A percentile compares a stretch with the other conserved stretches of the same genome.
Evolutionary conservation across 768 basidiomycete genomes (phyloP).

Genomic region (Amanita muscaria): DNA sequence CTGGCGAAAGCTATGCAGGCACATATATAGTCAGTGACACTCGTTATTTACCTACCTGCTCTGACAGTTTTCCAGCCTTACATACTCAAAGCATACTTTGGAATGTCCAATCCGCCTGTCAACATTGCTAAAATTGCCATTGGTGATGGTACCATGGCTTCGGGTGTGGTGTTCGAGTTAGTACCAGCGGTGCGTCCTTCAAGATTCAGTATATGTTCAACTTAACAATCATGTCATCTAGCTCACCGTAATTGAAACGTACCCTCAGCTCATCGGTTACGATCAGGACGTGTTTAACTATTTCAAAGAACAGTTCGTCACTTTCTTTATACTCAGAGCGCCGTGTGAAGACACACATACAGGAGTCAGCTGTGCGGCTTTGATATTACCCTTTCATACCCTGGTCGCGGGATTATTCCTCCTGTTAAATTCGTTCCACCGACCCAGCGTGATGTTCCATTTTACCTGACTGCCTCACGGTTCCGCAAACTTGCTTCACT

Average conservation of each 20-base stretch:
- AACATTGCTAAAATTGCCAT: constrained; percentile 61
- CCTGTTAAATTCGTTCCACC: constrained; percentile 28
- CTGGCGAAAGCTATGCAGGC: constrained; percentile 72
- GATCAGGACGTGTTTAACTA: constrained; percentile 57
- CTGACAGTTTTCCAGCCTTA: constrained; percentile 43
- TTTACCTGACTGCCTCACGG: constrained; percentile 11
- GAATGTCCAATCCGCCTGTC: constrained; percentile 54
- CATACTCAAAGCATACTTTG: constrained; percentile 66
- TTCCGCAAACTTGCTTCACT: constrained; percentile 17
- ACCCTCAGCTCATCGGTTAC: constrained; percentile 70
- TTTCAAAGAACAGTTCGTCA: constrained; percentile 59
- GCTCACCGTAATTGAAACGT: constrained; percentile 57
- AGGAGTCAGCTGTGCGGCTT: constrained; percentile 57
- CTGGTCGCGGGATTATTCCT: constrained; percentile 47
- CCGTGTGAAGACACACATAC: neutral
- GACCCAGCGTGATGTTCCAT: constrained; percentile 27
- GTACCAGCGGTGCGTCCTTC: constrained; percentile 42
- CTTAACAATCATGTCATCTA: constrained; percentile 16
- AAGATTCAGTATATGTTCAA: neutral
- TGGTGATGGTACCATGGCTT: constrained; percentile 55
- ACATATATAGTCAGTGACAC: constrained; percentile 48
- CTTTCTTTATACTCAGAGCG: neutral
- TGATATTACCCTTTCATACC: constrained; percentile 62
- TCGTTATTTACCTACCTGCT: neutral
- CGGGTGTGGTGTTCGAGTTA: constrained; percentile 40